These are phyloP conservation scores for Kalmanozyma brasiliensis DNA, from an alignment of 1,284 basidiomycete genomes.

Conservation along the genomic window DNA sequence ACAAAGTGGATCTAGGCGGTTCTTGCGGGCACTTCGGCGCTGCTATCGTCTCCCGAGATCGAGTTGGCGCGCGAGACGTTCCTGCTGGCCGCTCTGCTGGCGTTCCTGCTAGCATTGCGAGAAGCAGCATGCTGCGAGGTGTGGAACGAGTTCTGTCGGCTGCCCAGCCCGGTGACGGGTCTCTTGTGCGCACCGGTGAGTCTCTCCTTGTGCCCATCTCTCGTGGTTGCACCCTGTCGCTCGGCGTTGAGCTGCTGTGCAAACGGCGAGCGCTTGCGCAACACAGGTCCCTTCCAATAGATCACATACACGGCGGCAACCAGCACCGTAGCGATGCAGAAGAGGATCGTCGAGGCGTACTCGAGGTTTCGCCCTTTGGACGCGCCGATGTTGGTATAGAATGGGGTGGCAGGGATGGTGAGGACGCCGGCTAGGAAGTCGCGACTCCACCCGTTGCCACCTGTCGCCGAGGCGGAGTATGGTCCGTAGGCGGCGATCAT, in stretches of 20 bases:
- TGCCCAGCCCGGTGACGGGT: constrained; percentile 27
- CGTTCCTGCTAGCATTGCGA: constrained; percentile 30
- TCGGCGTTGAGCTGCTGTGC: constrained; percentile 33
- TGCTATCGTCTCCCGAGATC: constrained; percentile 30
- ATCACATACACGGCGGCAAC: constrained; percentile 69
- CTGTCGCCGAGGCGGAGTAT: constrained; percentile 69
- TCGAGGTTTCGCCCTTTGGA: constrained; percentile 61
- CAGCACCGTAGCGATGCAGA: constrained; percentile 67
- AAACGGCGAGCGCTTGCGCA: constrained; percentile 44
- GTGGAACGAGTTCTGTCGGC: constrained; percentile 37
- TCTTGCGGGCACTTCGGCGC: constrained; percentile 20
- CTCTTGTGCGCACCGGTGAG: constrained; percentile 27
- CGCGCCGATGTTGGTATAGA: constrained; percentile 67
- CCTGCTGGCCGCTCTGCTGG: constrained; percentile 22
- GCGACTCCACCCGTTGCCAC: constrained; percentile 65
- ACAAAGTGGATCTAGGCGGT: constrained; percentile 14
- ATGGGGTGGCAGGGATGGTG: constrained; percentile 69
- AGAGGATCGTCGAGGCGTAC: constrained; percentile 70
- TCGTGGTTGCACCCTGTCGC: constrained; percentile 12
- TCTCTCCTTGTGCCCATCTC: constrained; percentile 22
- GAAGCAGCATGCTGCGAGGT: constrained; percentile 39
- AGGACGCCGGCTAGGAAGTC: constrained; percentile 69
- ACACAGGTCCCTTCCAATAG: constrained; percentile 68
- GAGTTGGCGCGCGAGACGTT: constrained; percentile 27
- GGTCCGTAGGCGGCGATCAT: constrained; percentile 69